phyloP scores from a whole-genome alignment of 2,329 filamentous ascomycete genomes.

The Trichoderma arundinaceum region DNA sequence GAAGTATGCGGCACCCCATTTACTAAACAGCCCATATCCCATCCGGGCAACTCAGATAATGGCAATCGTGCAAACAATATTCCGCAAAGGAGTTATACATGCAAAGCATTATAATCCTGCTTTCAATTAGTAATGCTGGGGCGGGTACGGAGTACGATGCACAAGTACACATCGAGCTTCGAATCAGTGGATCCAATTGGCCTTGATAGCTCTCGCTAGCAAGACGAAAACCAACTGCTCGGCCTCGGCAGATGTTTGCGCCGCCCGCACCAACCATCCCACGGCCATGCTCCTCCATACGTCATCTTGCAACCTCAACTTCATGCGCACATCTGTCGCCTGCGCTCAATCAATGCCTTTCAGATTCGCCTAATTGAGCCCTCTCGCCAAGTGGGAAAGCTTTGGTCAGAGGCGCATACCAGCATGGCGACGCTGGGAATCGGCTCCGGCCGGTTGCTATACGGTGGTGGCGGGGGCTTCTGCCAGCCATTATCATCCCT shows the following conservation, averaged over 20 bases:
- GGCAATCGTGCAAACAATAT: background rate
- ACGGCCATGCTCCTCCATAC: constrained; percentile 15
- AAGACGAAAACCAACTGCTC: background rate
- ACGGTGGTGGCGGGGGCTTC: constrained; percentile 32
- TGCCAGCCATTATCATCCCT: constrained; percentile 40
- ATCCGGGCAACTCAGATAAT: background rate
- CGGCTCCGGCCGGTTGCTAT: constrained; percentile 44
- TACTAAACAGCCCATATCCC: background rate
- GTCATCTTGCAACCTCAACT: constrained; percentile 10
- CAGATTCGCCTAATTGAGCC: constrained; percentile 15
- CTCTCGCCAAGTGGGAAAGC: constrained; percentile 23
- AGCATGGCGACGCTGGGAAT: constrained; percentile 43
- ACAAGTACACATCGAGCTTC: background rate
- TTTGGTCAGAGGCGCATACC: constrained; percentile 20
- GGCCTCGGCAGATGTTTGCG: constrained; percentile 30
- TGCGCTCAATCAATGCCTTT: constrained; percentile 25
- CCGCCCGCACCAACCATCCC: constrained; percentile 24
- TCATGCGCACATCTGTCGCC: constrained; percentile 15
- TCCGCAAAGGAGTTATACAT: background rate
- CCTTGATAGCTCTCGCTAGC: no score
- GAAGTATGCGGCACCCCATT: constrained; percentile 8
- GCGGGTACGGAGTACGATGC: background rate
- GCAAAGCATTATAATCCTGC: background rate
- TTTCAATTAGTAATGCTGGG: background rate
- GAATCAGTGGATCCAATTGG: background rate